Conservation (phyloP, 305 asterid genomes). For the Solanum hybrid region DNA sequence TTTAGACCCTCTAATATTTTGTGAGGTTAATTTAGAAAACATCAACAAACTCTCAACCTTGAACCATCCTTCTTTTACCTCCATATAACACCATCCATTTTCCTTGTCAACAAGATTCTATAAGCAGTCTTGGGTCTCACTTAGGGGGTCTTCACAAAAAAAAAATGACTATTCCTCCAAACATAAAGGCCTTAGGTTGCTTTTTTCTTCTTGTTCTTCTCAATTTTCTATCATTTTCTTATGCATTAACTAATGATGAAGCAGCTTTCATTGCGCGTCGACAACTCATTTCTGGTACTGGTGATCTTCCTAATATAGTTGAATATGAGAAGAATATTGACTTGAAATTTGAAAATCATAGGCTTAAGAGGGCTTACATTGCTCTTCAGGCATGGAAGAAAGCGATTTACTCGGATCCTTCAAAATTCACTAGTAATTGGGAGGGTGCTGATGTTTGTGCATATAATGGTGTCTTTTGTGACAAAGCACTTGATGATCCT, state of each 20-base stretch:
- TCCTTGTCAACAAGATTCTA: constrained; percentile 7
- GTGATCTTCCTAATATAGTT: constrained; percentile 8
- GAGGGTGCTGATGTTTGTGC: constrained; percentile 59
- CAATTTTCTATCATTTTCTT: constrained; percentile 17
- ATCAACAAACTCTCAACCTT: constrained; percentile 6
- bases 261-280: constrained; percentile 18
- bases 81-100: constrained; percentile 26
- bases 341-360: constrained; percentile 20
- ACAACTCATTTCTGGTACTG: constrained; percentile 8
- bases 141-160: constrained; percentile 30
- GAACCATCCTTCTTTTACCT: constrained; percentile 8
- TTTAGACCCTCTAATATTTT: neutral
- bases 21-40: neutral
- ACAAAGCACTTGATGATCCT: constrained; percentile 45
- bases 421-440: constrained; percentile 55
- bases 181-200: constrained; percentile 51
- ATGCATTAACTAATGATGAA: constrained; percentile 19
- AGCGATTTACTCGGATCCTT: constrained; percentile 72
- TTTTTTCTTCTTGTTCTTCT: constrained; percentile 18
- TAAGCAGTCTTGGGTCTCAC: constrained; percentile 51
- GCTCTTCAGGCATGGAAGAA: constrained; percentile 70
- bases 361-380: constrained; percentile 51
- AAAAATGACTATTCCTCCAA: constrained; percentile 8
- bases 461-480: constrained; percentile 61
- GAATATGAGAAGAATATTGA: neutral